A percentile compares a stretch with the other conserved stretches of the same genome.
These are phyloP conservation scores for Alternaria ventricosa DNA, from an alignment of 2,329 filamentous ascomycete species.

Conservation along the genomic window DNA sequence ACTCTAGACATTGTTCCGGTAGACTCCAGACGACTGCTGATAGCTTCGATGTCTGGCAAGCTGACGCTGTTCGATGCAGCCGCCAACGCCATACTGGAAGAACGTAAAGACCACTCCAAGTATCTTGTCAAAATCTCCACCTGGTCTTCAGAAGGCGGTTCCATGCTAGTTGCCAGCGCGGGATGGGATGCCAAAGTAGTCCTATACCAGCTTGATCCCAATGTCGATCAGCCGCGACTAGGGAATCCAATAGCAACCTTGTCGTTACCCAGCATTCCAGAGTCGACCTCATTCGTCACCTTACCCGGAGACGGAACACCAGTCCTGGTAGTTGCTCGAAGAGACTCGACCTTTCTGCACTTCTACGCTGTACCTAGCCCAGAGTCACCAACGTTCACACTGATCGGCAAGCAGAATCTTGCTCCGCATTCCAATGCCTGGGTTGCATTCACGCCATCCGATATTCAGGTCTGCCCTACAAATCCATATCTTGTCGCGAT, in stretches of 20 bases:
- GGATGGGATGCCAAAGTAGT: conserved; percentile 66
- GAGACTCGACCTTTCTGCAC: conserved; percentile 65
- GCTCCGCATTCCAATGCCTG: conserved; percentile 69
- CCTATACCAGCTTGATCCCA: conserved; percentile 54
- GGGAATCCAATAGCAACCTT: conserved; percentile 53
- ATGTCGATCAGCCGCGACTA: conserved; percentile 36
- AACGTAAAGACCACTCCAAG: conserved; percentile 64
- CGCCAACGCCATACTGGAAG: conserved; percentile 51
- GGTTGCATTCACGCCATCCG: conserved; percentile 67
- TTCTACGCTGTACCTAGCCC: conserved; percentile 56
- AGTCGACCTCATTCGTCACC: conserved; percentile 61
- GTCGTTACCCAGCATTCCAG: conserved; percentile 61
- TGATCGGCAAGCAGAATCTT: conserved; percentile 65
- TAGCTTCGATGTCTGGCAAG: conserved; percentile 66
- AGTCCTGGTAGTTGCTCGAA: conserved; percentile 61
- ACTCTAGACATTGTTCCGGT: conserved; percentile 60
- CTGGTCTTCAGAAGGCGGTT: conserved; percentile 40
- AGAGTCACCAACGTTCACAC: conserved; percentile 21
- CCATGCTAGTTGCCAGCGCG: conserved; percentile 59
- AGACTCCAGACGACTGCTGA: conserved; percentile 55
- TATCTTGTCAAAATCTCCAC: conserved; percentile 62
- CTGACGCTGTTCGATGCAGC: conserved; percentile 56
- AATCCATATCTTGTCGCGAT: conserved; percentile 64
- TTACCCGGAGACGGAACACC: conserved; percentile 56
- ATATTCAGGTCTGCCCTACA: conserved; percentile 62